Evolutionary conservation across 352 stramenopile species (phyloP), one percentile per base, ranked within the genome.

Genomic region (Globisporangium radiosum): DNA sequence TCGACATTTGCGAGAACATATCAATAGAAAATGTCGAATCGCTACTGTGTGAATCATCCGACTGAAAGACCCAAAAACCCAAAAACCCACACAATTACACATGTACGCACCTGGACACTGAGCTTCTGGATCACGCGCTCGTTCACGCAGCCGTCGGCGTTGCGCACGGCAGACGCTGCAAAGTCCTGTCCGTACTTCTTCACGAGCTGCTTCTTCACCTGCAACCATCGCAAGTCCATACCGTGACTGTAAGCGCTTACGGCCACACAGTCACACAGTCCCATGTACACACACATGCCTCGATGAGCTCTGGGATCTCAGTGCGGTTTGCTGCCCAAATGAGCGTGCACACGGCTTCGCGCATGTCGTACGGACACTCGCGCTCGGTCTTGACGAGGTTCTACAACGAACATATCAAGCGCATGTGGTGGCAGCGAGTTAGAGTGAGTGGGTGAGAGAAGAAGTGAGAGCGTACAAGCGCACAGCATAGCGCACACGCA

Each of bases 91-190:
- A 25, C 25, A 1, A 1, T 1, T 25, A 25, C 25, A 25, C 25
- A 25, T 25, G 25, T 25, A 25, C 43, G 15, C 51, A 85, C 76
- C 64, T 95, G 77, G 0, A 98, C 89, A 17, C 88, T 96, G 15
- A 99, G 83, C 62, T 98, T 98, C 47, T 93, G 78, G 3, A 98
- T 94, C 59, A 97, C 86, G 40, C 87, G 84, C 58, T 94, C 85
- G 61, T 97, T 97, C 36, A 97, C 91, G 40, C 87, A 96, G 13
- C 84, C 81, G 56, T 93, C 85, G 36, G 94, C 74, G 66, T 97
- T 97, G 40, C 80, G 73, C 39, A 89, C 82, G 5, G 90, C 89
- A 0, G 80, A 71, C 3, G 87, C 75, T 9, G 87, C 72, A 53
- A 96, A 96, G 56, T 97, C 88, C 57, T 98, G 70, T 72, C 80